phyloP scores from a whole-genome alignment of 768 basidiomycete genomes.

The Crassisporium funariophilum region DNA sequence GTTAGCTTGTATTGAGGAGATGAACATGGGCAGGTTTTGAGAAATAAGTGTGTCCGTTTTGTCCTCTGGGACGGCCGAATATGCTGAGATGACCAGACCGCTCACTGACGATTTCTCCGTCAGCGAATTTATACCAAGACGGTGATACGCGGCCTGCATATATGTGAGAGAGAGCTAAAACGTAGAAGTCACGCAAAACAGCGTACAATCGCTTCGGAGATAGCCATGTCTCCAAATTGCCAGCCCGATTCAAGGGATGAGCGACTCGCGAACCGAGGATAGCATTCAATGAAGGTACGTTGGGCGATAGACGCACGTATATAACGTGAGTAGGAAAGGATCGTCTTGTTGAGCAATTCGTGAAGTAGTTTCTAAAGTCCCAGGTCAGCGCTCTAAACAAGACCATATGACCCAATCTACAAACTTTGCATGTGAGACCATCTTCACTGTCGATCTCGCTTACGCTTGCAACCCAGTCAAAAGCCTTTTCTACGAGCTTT shows the following conservation, averaged over 20 bases:
- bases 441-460: constrained; percentile 22
- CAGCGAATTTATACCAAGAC: constrained; percentile 16
- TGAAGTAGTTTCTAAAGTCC: constrained; percentile 21
- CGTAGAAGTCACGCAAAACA: neutral
- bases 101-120: constrained; percentile 27
- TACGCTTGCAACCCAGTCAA: constrained; percentile 33
- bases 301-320: constrained; percentile 49
- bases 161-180: constrained; percentile 30
- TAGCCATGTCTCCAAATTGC: constrained; percentile 41
- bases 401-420: constrained; percentile 7
- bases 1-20: constrained; percentile 56
- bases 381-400: neutral
- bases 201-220: constrained; percentile 44
- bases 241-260: constrained; percentile 34
- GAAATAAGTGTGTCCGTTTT: constrained; percentile 25
- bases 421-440: constrained; percentile 30
- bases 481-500: constrained; percentile 26
- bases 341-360: constrained; percentile 17
- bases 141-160: constrained; percentile 40
- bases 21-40: constrained; percentile 42
- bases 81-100: constrained; percentile 41
- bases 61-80: constrained; percentile 22
- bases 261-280: constrained; percentile 45
- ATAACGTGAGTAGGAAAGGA: constrained; percentile 32
- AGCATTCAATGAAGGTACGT: constrained; percentile 44